These are phyloP conservation scores for Fusarium illudens DNA, from an alignment of 2,329 filamentous ascomycete genomes.

Conservation along the genomic window DNA sequence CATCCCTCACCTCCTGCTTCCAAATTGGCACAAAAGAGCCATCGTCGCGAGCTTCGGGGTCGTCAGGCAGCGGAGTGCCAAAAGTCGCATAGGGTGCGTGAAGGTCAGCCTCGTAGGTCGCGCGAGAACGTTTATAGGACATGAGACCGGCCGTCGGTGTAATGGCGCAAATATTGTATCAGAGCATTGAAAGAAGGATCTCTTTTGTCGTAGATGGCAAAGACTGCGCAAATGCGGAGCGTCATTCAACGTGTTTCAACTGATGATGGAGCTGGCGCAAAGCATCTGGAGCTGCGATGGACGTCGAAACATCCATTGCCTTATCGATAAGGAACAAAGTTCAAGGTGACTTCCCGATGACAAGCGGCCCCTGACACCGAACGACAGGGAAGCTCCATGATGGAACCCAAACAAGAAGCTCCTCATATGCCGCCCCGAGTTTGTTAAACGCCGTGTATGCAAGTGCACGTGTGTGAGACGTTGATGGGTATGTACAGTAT, in stretches of 20 bases:
- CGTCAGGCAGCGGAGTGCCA: slow-evolving; percentile 85
- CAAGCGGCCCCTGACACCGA: slow-evolving; percentile 1
- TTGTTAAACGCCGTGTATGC: slow-evolving; percentile 15
- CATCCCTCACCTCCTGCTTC: slow-evolving; percentile 98
- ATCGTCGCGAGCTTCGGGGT: slow-evolving; percentile 82
- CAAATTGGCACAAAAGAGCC: slow-evolving; percentile 94
- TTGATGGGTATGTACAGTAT: slow-evolving; percentile 5
- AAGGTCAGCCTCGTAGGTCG: slow-evolving; percentile 79
- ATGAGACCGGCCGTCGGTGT: slow-evolving; percentile 54
- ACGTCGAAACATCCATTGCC: slow-evolving; percentile 19
- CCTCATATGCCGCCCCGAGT: slow-evolving; percentile 12
- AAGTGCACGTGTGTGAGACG: slow-evolving; percentile 21
- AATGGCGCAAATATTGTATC: slow-evolving; percentile 6
- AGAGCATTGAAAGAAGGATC: slow-evolving; percentile 17
- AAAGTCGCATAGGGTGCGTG: slow-evolving; percentile 79
- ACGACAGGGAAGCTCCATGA: slow-evolving; percentile 16
- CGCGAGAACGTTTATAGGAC: slow-evolving; percentile 82
- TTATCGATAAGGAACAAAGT: slow-evolving; percentile 35
- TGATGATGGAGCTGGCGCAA: slow-evolving; percentile 17
- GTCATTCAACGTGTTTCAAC: background rate
- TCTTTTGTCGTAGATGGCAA: background rate
- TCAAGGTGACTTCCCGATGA: slow-evolving; percentile 1
- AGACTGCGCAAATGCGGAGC: slow-evolving; percentile 1
- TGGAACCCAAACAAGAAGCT: slow-evolving; percentile 10
- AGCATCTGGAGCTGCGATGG: slow-evolving; percentile 17